Percentiles rank a stretch among this genome's conserved stretches.
These are phyloP conservation scores for Cystobasidium ongulense DNA, from an alignment of 768 basidiomycete genomes.

Conservation along the genomic window DNA sequence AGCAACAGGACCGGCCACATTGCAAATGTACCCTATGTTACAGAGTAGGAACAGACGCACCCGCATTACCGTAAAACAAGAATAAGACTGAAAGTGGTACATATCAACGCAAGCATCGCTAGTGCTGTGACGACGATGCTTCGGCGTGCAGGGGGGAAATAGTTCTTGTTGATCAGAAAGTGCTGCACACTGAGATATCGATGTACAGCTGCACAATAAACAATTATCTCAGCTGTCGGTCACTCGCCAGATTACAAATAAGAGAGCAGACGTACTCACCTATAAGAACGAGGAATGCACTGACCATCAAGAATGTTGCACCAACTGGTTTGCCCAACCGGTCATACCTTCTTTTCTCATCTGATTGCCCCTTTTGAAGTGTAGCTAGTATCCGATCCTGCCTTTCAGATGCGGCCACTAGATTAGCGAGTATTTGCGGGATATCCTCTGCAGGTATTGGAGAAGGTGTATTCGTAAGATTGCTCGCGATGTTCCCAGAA, in stretches of 20 bases:
- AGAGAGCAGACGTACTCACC: background rate
- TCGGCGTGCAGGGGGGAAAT: background rate
- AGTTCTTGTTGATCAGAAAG: background rate
- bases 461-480: background rate
- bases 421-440: background rate
- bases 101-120: background rate
- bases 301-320: background rate
- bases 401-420: background rate
- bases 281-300: background rate
- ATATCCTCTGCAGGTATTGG: background rate
- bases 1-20: background rate
- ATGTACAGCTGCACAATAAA: background rate
- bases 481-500: background rate
- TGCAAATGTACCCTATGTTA: too few relatives aligned
- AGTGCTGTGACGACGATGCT: background rate
- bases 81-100: background rate
- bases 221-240: too few relatives aligned
- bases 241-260: background rate
- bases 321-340: background rate
- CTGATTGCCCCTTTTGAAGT: background rate
- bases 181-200: background rate
- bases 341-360: background rate
- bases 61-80: background rate
- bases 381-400: background rate
- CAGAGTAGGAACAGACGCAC: background rate